These are phyloP conservation scores for Pseudohyphozyma bogoriensis DNA, from an alignment of 768 basidiomycete species.

Conservation along the genomic window DNA sequence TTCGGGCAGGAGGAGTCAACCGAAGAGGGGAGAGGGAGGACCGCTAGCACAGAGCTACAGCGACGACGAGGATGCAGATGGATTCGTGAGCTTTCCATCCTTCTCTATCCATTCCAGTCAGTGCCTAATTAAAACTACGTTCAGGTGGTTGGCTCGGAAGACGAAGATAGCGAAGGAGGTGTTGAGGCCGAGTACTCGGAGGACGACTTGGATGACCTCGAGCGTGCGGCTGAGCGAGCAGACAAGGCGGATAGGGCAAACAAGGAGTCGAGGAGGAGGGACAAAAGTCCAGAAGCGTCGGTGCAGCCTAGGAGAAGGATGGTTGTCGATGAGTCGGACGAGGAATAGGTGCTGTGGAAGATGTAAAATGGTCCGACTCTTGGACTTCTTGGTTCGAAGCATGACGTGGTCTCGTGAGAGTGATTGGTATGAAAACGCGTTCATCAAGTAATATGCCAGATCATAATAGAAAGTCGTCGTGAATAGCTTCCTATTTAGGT, in stretches of 20 bases:
- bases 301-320: conserved; percentile 1
- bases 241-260: conserved; percentile 15
- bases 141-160: too few relatives aligned
- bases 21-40: conserved; percentile 5
- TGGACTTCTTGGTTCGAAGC: too few relatives aligned
- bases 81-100: conserved; percentile 19
- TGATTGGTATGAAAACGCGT: too few relatives aligned
- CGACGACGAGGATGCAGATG: conserved; percentile 21
- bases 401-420: too few relatives aligned
- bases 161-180: too few relatives aligned
- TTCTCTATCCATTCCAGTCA: too few relatives aligned
- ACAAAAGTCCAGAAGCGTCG: background rate
- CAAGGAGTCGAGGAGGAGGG: conserved; percentile 13
- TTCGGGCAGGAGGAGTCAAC: conserved; percentile 1
- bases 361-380: too few relatives aligned
- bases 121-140: too few relatives aligned
- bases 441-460: too few relatives aligned
- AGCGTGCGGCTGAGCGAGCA: conserved; percentile 9
- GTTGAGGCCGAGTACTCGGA: conserved; percentile 15
- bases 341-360: too few relatives aligned
- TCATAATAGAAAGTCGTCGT: too few relatives aligned
- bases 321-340: conserved; percentile 15
- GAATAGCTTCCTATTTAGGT: too few relatives aligned
- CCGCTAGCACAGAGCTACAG: conserved; percentile 1
- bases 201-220: background rate